Percentiles rank a stretch among this genome's conserved stretches.
These are phyloP conservation scores for Elaeagnus macrophylla DNA, from an alignment of 306 rosid species.

Conservation along the genomic window DNA sequence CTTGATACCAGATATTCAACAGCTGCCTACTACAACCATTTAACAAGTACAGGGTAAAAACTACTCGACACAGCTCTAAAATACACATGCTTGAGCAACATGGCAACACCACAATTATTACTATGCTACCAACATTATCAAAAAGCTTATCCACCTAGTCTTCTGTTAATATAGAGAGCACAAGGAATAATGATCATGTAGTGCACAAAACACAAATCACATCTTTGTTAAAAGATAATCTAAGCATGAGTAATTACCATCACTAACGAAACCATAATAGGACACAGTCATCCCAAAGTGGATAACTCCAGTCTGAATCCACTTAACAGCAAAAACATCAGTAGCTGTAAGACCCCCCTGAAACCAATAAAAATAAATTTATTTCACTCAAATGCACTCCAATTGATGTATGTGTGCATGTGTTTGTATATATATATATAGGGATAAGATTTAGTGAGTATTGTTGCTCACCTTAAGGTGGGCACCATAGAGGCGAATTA, in stretches of 20 bases:
- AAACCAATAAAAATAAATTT: constrained; percentile 28
- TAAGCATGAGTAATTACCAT: constrained; percentile 52
- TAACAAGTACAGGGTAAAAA: neutral
- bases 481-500: too few relatives aligned
- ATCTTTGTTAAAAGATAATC: neutral
- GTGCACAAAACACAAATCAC: constrained; percentile 1
- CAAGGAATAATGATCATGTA: constrained; percentile 7
- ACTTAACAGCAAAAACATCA: constrained; percentile 93
- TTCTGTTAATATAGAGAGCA: neutral
- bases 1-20: too few relatives aligned
- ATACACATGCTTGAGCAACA: constrained; percentile 10
- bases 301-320: constrained; percentile 75
- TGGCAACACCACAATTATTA: neutral
- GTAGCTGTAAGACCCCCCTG: constrained; percentile 99
- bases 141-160: neutral
- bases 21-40: too few relatives aligned
- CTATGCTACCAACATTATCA: neutral
- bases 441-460: neutral
- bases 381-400: constrained; percentile 6
- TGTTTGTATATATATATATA: neutral
- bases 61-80: constrained; percentile 1
- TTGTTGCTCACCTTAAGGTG: too few relatives aligned
- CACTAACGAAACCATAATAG: constrained; percentile 89
- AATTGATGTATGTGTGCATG: neutral
- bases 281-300: constrained; percentile 97